Evolutionary conservation across 2,329 filamentous ascomycete species (phyloP), one percentile per base, ranked within the genome.

Genomic region (Trichoderma brevicompactum): DNA sequence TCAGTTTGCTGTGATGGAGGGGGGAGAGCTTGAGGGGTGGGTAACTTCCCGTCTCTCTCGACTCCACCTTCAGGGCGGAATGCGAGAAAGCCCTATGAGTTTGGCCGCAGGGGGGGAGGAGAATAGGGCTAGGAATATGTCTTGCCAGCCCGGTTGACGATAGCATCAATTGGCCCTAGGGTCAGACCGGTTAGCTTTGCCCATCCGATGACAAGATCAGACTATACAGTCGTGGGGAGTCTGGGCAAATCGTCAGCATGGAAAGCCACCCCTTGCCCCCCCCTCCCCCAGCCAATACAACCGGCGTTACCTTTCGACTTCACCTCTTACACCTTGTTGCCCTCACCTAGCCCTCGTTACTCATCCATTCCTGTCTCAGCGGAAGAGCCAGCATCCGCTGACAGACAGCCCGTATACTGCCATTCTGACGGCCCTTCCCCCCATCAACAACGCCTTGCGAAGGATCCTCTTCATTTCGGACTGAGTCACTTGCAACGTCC

Each of bases 371-470:
- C 59, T 28, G 43, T 32, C 48, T 53, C 48, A 38, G 15, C 59
- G 59, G 59, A 62, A 62, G 5, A 17, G 15, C 23, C n/a, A 36
- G 46, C 49, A 38, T 63, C 60, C 60, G 60, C 48, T 54, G 48
- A 53, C 60, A 63, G 34, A 17, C 40, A 32, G 50, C 46, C 48
- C 58, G 48, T 44, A 46, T 63, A 36, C 40, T 46, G 40, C n/a
- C 28, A 38, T 38, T 46, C 40, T 63, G 23, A 23, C 40, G n/a
- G 28, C 2, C 38, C 7, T 32, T 58, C 17, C 5, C 23, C 46
- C 48, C 40, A 53, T 53, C 38, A 41, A 62, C 49, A 63, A 63
- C 17, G 60, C 60, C 60, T 63, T 46, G 49, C 49, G 49, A 63
- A 54, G 60, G 60, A 54, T 54, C 43, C 40, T 36, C 46, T 15